Evolutionary conservation across 306 rosid genomes (phyloP), one percentile per base, ranked within the genome.

Genomic region (Mimosa pudica): DNA sequence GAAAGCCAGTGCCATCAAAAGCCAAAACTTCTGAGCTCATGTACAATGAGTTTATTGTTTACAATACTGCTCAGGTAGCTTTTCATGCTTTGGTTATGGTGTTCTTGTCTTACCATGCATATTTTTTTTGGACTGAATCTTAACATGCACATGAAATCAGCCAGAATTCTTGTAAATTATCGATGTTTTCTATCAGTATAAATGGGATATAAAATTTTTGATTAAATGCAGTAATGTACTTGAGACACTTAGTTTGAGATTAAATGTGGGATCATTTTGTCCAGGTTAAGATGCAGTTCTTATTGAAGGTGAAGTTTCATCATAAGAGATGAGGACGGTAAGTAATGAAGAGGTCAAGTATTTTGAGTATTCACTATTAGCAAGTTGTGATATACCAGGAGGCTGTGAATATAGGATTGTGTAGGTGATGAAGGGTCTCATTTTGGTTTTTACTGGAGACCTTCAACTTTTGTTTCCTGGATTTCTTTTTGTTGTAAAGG

Each of bases 41-140:
- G 99, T 95, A 95, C 86, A 95, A 95, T 12, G 99, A 93, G 92
- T 95, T 88, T 80, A 93, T 95, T 80, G 99, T 93, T 60, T 95
- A 95, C 54, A 75, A 91, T 82, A 91, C 92, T 12, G 90, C 97
- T 68, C 99, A 93, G 78, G 99, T 93, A 91, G 87, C 98, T 91
- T 78, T 47, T 51, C 35, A 79, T 60, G 20, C 66, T 80, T 64
- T 63, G 44, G 44, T 60, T 66, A 60, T 36, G 78, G 33, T 69
- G 46, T 38, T 54, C 69, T 38, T 38, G 36, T 69, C 47, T 64
- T 77, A 73, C 52, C 54, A 24, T 81, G 66, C 67, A 54, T 7
- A 14, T 62, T 38, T 38, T 38, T 38, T 38, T 38, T 38, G 42
- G 42, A 38, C 42, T 38, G 42, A 38, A 38, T 2, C 42, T 64